phyloP scores from a whole-genome alignment of 495 filamentous ascomycete species.

The Mytilinidion resinicola region DNA sequence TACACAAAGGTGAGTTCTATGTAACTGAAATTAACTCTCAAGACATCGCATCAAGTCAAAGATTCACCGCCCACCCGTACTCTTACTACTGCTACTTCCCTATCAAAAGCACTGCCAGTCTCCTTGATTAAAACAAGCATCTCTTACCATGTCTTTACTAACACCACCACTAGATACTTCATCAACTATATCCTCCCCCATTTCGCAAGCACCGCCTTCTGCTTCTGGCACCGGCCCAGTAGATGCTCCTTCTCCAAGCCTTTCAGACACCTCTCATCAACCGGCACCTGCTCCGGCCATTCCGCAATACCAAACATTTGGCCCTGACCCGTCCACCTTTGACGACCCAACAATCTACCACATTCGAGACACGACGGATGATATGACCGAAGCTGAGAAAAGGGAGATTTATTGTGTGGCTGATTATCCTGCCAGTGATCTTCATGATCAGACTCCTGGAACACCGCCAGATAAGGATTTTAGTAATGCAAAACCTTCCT shows the following conservation, averaged over 20 bases:
- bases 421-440: slow-evolving; percentile 69
- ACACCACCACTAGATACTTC: slow-evolving; percentile 18
- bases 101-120: too few relatives aligned
- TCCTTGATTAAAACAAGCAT: not conserved
- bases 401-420: slow-evolving; percentile 82
- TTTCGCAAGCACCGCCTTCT: slow-evolving; percentile 27
- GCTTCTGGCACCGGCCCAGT: slow-evolving; percentile 20
- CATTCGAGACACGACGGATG: slow-evolving; percentile 64
- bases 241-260: slow-evolving; percentile 47
- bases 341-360: slow-evolving; percentile 93
- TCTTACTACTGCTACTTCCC: too few relatives aligned
- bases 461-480: slow-evolving; percentile 90
- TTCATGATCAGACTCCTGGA: slow-evolving; percentile 78
- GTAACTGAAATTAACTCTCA: not conserved
- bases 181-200: slow-evolving; percentile 27
- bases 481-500: slow-evolving; percentile 84
- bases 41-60: not conserved
- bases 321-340: slow-evolving; percentile 83
- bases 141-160: slow-evolving; percentile 1
- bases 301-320: slow-evolving; percentile 75
- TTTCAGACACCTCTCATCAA: slow-evolving; percentile 61
- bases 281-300: slow-evolving; percentile 69
- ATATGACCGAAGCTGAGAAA: slow-evolving; percentile 74
- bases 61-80: too few relatives aligned
- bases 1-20: slow-evolving; percentile 33